A percentile compares a stretch with the other conserved stretches of the same genome.
Conservation (phyloP, 192 early-diverging fungal genomes). For the Chytriomyces sp. region DNA sequence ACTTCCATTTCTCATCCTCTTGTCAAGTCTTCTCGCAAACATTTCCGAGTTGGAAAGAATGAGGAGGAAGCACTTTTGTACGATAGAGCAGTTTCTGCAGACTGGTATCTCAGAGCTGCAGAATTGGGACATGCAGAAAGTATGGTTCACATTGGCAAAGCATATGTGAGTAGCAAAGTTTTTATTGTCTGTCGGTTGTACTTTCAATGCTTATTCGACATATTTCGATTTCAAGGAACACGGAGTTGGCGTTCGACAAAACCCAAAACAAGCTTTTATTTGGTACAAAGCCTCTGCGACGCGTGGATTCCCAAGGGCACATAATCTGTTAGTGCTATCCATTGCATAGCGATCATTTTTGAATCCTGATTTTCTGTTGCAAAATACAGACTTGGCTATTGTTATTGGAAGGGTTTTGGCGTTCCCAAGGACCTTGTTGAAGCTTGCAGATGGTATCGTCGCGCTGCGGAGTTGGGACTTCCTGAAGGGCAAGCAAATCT, state of each 20-base stretch:
- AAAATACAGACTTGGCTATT: slow-evolving; percentile 38
- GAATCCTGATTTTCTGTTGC: not conserved
- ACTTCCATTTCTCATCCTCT: not conserved
- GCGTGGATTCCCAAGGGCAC: slow-evolving; percentile 33
- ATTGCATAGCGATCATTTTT: not conserved
- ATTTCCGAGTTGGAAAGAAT: not conserved
- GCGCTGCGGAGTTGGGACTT: slow-evolving; percentile 40
- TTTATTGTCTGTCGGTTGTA: not conserved
- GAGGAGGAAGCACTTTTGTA: not conserved
- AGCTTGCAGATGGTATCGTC: slow-evolving; percentile 44
- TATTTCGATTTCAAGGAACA: slow-evolving; percentile 19
- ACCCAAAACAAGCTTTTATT: slow-evolving; percentile 25
- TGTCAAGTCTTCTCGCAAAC: not conserved
- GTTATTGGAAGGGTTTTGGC: slow-evolving; percentile 42
- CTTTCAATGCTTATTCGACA: not conserved
- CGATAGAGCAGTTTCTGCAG: slow-evolving; percentile 9
- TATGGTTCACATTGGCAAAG: slow-evolving; percentile 27
- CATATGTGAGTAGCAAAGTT: not conserved
- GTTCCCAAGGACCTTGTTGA: slow-evolving; percentile 33
- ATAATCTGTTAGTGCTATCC: slow-evolving; percentile 20
- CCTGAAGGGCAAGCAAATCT: slow-evolving; percentile 36
- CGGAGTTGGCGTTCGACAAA: slow-evolving; percentile 31
- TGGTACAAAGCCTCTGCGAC: slow-evolving; percentile 31
- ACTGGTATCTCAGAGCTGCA: slow-evolving; percentile 16
- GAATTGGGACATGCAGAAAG: slow-evolving; percentile 15